Conservation (phyloP, 805 yeast genomes). For the Metschnikowia proteae region DNA sequence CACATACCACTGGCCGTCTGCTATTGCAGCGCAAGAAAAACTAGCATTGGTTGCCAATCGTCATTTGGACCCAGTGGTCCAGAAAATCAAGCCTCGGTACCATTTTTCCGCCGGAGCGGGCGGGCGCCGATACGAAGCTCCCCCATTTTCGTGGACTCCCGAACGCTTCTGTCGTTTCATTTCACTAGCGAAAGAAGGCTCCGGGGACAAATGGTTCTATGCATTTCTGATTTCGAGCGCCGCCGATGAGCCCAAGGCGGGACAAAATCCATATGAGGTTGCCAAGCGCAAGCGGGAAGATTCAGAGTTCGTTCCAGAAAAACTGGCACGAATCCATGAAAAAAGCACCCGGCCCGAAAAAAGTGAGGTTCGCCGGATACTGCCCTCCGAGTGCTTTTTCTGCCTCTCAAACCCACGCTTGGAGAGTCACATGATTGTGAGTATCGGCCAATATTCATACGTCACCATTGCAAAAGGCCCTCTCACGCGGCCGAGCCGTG, state of each 20-base stretch:
- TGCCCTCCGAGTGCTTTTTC: slow-evolving; percentile 70
- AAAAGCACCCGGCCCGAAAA: not conserved
- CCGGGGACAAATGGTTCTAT: slow-evolving; percentile 63
- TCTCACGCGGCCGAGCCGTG: slow-evolving; percentile 48
- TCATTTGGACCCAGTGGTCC: slow-evolving; percentile 44
- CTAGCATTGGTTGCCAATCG: slow-evolving; percentile 43
- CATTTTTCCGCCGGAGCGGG: slow-evolving; percentile 57
- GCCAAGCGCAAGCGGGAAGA: slow-evolving; percentile 6
- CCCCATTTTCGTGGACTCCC: slow-evolving; percentile 55
- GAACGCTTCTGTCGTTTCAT: slow-evolving; percentile 56
- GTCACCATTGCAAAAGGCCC: slow-evolving; percentile 87
- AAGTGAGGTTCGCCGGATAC: slow-evolving; percentile 30
- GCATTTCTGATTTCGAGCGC: slow-evolving; percentile 47
- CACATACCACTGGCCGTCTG: slow-evolving; percentile 58
- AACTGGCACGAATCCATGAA: not conserved
- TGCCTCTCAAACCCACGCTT: slow-evolving; percentile 77
- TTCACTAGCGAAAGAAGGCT: slow-evolving; percentile 58
- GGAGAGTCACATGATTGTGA: slow-evolving; percentile 74
- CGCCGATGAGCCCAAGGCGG: slow-evolving; percentile 17
- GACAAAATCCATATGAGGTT: slow-evolving; percentile 21
- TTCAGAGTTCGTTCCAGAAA: not conserved
- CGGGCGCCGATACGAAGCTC: slow-evolving; percentile 50
- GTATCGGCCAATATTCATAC: slow-evolving; percentile 65
- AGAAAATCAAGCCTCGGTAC: slow-evolving; percentile 54
- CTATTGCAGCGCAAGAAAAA: slow-evolving; percentile 44